These are phyloP conservation scores for Heliamphora pulchella DNA, from an alignment of 179 eudicot genomes.

Conservation along the genomic window DNA sequence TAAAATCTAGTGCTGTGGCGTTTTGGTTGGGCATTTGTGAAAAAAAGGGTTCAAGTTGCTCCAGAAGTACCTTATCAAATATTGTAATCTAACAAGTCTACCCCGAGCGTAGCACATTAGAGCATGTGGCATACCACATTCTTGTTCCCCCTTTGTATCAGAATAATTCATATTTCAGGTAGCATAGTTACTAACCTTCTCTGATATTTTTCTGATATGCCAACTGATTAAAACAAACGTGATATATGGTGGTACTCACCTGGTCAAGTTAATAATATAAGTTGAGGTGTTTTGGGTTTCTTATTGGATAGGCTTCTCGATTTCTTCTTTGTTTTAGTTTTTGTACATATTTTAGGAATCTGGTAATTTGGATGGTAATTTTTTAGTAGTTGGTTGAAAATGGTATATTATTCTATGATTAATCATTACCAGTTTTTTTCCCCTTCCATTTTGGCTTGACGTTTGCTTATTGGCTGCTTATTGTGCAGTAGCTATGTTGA, in stretches of 20 bases:
- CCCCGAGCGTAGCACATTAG: too few relatives aligned
- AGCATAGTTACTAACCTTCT: not conserved
- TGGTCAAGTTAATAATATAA: not conserved
- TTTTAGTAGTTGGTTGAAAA: not conserved
- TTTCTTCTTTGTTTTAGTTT: not conserved
- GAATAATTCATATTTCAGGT: too few relatives aligned
- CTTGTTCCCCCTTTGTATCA: too few relatives aligned
- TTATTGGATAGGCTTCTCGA: not conserved
- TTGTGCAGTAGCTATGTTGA: constrained; percentile 77
- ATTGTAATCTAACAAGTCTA: too few relatives aligned
- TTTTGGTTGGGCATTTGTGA: too few relatives aligned
- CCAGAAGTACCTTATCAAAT: too few relatives aligned
- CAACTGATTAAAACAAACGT: not conserved
- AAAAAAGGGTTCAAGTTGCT: too few relatives aligned
- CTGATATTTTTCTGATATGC: not conserved
- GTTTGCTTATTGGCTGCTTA: constrained; percentile 11
- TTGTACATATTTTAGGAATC: not conserved
- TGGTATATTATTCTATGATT: not conserved
- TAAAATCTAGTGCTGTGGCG: too few relatives aligned
- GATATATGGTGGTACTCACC: not conserved
- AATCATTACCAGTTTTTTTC: not conserved
- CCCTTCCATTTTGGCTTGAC: not conserved
- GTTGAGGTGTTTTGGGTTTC: not conserved
- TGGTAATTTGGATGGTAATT: not conserved
- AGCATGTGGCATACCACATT: too few relatives aligned